Evolutionary conservation across 1,284 basidiomycete genomes (phyloP), one percentile per base, ranked within the genome.

Genomic region (Tilletia walkeri): DNA sequence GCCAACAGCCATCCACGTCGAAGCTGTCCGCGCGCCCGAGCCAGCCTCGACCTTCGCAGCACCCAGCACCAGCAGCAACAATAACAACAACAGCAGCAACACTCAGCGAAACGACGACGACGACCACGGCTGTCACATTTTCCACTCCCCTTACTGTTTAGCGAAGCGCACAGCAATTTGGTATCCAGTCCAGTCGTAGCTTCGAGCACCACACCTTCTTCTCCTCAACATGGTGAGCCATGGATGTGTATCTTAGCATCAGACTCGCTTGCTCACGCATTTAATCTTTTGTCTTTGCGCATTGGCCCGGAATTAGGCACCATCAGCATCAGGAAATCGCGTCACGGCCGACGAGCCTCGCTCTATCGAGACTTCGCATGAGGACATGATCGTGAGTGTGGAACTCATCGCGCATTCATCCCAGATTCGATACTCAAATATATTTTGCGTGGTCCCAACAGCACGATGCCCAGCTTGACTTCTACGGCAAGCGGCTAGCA

Each of bases 381-480:
- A 83, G 69, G 82, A 83, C 65, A 82, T 81, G 75, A 78, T 83
- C 16, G 76, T 78, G 65, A 18, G 76, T 75, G 20, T 30, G 24
- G 24, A 1, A 30, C 24, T 30, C 24, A 20, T 14, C 16, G 24
- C 6, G 2, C 3, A 16, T 18, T 7, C 30, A 14, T 59, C n/a
- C 36, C 24, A n/a, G 50, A 2, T n/a, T 16, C 39, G 56, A 45
- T 68, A 18, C 1, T n/a, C 54, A 45, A n/a, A 41, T 18, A 3
- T 16, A n/a, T 66, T 18, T 16, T 47, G 10, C 34, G 9, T 10
- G 10, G 45, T 48, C 34, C 39, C 24, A 14, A 12, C 70, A 77
- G 75, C 95, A 99, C 85, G 95, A 99, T 84, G 95, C 95, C 34
- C 95, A 98, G 84, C 87, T 99, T 63, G 95, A 99, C 85, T 98